Evolutionary conservation across 2,329 filamentous ascomycete genomes (phyloP).

Genomic region (Alternaria alternata): DNA sequence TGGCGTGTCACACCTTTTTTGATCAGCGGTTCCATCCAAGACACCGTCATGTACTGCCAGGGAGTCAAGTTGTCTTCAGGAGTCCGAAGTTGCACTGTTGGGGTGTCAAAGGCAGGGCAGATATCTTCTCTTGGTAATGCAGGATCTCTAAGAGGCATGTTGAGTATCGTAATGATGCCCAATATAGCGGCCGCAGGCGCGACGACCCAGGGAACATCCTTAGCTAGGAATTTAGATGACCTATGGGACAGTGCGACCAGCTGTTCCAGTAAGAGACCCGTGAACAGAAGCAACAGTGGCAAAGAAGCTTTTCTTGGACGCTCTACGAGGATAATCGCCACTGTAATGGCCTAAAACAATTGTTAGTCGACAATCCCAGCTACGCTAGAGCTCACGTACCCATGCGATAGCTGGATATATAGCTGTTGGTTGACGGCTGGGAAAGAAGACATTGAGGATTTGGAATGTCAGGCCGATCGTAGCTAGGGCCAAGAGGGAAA

Average conservation of each 20-base stretch:
- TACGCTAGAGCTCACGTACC: conserved; percentile 30
- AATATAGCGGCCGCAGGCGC: conserved; percentile 54
- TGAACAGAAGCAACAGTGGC: conserved; percentile 50
- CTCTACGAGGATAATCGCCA: conserved; percentile 48
- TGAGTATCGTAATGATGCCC: conserved; percentile 64
- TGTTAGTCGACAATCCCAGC: conserved; percentile 17
- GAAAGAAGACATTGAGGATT: conserved; percentile 34
- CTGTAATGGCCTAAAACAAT: conserved; percentile 43
- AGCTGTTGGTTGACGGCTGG: conserved; percentile 23
- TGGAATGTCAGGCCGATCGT: conserved; percentile 39
- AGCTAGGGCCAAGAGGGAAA: conserved; percentile 35
- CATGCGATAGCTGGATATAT: conserved; percentile 45
- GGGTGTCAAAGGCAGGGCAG: conserved; percentile 63
- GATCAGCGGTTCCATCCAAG: conserved; percentile 82
- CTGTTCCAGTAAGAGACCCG: conserved; percentile 46
- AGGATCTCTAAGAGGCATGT: conserved; percentile 75
- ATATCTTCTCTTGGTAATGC: conserved; percentile 64
- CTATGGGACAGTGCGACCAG: conserved; percentile 42
- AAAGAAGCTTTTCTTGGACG: conserved; percentile 54
- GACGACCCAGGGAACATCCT: conserved; percentile 45
- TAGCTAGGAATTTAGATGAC: conserved; percentile 29
- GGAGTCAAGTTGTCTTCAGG: conserved; percentile 82
- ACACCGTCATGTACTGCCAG: conserved; percentile 85
- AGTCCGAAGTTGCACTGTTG: conserved; percentile 69
- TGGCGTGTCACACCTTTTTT: conserved; percentile 69